These are phyloP conservation scores for Ilyonectria robusta DNA, from an alignment of 2,329 filamentous ascomycete genomes.

Conservation along the genomic window DNA sequence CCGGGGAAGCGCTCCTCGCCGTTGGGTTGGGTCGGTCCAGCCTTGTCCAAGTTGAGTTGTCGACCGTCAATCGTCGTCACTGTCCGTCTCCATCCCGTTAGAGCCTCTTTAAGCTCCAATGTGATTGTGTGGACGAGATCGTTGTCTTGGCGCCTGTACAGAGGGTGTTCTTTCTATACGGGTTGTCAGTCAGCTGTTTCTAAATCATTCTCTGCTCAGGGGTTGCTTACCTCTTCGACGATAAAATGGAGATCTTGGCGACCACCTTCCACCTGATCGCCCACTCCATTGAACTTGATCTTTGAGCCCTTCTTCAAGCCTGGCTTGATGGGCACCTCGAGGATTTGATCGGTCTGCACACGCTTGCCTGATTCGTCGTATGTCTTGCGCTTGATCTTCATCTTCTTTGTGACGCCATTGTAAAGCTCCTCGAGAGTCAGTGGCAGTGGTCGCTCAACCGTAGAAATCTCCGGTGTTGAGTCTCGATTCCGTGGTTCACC, in stretches of 20 bases:
- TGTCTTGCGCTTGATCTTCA: slow-evolving; percentile 98
- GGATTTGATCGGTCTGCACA: slow-evolving; percentile 87
- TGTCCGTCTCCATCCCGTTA: slow-evolving; percentile 95
- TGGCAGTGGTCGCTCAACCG: slow-evolving; percentile 86
- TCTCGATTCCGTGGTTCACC: slow-evolving; percentile 50
- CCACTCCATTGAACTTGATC: slow-evolving; percentile 98
- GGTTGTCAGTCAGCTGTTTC: slow-evolving; percentile 56
- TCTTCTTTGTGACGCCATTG: slow-evolving; percentile 91
- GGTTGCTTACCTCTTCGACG: slow-evolving; percentile 83
- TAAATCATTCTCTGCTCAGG: neutral
- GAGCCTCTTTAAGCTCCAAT: slow-evolving; percentile 90
- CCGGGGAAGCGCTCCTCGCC: slow-evolving; percentile 86
- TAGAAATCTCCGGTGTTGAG: slow-evolving; percentile 85
- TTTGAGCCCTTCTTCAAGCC: slow-evolving; percentile 97
- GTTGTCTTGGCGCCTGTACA: slow-evolving; percentile 90
- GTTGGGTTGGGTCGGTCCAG: slow-evolving; percentile 88
- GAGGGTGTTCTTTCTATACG: slow-evolving; percentile 84
- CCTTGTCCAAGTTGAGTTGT: slow-evolving; percentile 83
- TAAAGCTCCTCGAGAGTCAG: slow-evolving; percentile 91
- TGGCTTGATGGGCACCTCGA: slow-evolving; percentile 96
- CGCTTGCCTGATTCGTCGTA: slow-evolving; percentile 90
- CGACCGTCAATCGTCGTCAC: slow-evolving; percentile 94
- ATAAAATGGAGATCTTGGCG: slow-evolving; percentile 97
- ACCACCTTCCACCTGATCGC: slow-evolving; percentile 96
- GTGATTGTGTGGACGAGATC: slow-evolving; percentile 85